A percentile compares a stretch with the other conserved stretches of the same genome.
Evolutionary conservation across 495 filamentous ascomycete genomes (phyloP).

Genomic region (Podospora pseudopauciseta): DNA sequence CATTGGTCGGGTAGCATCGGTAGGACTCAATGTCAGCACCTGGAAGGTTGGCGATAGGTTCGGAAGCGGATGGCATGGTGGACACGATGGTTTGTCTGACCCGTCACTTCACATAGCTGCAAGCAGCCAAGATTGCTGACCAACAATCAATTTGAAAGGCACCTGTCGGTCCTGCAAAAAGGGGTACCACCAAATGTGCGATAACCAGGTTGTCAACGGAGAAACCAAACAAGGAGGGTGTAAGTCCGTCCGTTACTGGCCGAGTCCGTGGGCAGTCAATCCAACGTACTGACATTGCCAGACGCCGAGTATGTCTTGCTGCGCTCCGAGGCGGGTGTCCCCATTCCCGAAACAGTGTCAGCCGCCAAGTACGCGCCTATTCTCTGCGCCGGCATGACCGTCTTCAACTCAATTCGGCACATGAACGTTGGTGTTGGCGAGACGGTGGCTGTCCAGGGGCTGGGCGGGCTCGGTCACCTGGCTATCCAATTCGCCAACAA

Average conservation of each 20-base stretch:
- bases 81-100: conserved; percentile 29
- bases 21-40: conserved; percentile 56
- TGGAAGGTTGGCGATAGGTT: conserved; percentile 47
- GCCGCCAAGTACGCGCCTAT: conserved; percentile 61
- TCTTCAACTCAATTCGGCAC: conserved; percentile 67
- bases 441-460: conserved; percentile 60
- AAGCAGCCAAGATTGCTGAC: too few species aligned
- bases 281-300: neutral
- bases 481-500: conserved; percentile 63
- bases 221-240: conserved; percentile 51
- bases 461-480: conserved; percentile 65
- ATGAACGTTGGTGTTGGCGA: conserved; percentile 55
- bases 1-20: conserved; percentile 47
- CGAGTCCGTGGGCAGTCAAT: neutral
- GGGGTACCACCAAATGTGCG: conserved; percentile 55
- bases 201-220: conserved; percentile 49
- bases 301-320: conserved; percentile 62
- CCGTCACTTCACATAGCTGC: neutral
- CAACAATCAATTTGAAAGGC: conserved; percentile 8
- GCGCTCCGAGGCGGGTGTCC: conserved; percentile 59
- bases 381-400: conserved; percentile 68
- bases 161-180: conserved; percentile 48
- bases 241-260: conserved; percentile 8
- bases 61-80: conserved; percentile 37
- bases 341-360: conserved; percentile 55